phyloP scores from a whole-genome alignment of 2,329 filamentous ascomycete genomes.

The Colletotrichum sp. region DNA sequence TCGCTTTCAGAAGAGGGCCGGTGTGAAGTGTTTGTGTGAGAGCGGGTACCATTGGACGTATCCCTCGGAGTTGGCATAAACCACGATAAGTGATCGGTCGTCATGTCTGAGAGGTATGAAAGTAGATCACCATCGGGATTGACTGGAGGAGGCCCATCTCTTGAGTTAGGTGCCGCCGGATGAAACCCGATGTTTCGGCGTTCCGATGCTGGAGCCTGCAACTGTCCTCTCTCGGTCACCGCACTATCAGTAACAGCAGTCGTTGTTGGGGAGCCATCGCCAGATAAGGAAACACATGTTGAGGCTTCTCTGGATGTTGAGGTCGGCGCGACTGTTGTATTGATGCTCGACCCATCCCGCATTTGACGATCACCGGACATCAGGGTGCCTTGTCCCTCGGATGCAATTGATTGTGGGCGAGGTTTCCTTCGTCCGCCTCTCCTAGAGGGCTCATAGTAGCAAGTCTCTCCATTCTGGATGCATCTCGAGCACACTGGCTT shows the following conservation, averaged over 20 bases:
- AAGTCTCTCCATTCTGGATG: not conserved
- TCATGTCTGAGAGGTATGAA: not conserved
- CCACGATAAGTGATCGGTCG: not conserved
- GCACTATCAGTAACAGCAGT: not conserved
- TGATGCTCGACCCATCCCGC: not conserved
- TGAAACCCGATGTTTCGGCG: not conserved
- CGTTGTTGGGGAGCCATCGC: not conserved
- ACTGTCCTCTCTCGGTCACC: not conserved
- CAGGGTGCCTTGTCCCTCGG: not conserved
- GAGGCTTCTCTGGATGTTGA: not conserved
- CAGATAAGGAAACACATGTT: not conserved
- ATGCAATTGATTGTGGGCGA: not conserved
- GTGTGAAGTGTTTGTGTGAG: not conserved
- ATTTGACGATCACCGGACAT: not conserved
- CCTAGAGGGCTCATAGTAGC: not conserved
- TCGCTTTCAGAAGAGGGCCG: not conserved
- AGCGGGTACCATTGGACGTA: not conserved
- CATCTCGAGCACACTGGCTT: not conserved
- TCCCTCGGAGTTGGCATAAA: not conserved
- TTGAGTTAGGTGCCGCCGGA: not conserved
- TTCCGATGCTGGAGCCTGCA: not conserved
- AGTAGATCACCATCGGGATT: not conserved
- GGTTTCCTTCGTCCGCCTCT: not conserved
- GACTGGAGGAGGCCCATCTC: not conserved
- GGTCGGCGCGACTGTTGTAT: not conserved